A percentile compares a stretch with the other conserved stretches of the same genome.
Evolutionary conservation across 2,329 filamentous ascomycete species (phyloP).

Genomic region (Fusarium sp.): DNA sequence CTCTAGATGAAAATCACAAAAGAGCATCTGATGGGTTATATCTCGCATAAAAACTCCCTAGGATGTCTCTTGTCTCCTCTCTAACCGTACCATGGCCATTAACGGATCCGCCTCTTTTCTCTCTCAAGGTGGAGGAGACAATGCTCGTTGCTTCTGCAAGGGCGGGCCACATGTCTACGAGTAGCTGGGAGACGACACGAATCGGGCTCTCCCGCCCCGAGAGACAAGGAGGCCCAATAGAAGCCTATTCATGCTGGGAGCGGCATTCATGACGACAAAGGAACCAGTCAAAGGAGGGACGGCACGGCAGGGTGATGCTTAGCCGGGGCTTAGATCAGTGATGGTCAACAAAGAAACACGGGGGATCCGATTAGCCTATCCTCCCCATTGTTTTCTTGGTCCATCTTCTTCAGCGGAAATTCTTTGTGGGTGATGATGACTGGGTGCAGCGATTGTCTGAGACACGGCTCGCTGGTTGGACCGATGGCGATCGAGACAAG

Average conservation of each 20-base stretch:
- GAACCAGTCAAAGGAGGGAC: background rate
- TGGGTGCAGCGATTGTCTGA: background rate
- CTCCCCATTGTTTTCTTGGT: background rate
- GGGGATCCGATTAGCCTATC: background rate
- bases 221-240: background rate
- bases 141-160: constrained; percentile 27
- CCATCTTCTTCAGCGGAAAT: background rate
- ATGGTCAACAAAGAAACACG: background rate
- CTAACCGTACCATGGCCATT: background rate
- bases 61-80: background rate
- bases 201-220: background rate
- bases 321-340: background rate
- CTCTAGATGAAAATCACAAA: background rate
- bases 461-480: background rate
- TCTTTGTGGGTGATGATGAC: background rate
- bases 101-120: background rate
- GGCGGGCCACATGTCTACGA: constrained; percentile 2
- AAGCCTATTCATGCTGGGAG: background rate
- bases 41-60: background rate
- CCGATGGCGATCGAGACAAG: background rate
- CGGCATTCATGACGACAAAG: background rate
- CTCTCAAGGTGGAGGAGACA: background rate
- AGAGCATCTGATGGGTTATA: background rate
- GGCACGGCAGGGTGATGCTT: background rate
- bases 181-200: constrained; percentile 9